Conservation (phyloP, 768 basidiomycete genomes). For the Tricholoma sp. region DNA sequence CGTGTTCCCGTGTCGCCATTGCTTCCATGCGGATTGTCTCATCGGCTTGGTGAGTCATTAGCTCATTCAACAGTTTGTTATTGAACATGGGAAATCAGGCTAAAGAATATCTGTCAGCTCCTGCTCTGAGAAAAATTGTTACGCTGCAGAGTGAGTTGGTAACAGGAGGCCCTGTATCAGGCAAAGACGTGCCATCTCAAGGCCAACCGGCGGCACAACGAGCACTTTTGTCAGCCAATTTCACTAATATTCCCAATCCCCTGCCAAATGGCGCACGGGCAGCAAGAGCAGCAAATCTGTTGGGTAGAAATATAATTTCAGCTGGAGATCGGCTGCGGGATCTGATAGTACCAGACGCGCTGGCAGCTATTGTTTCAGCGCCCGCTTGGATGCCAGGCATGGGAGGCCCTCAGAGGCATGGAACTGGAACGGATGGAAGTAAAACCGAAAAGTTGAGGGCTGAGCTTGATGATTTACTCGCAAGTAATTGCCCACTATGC, state of each 20-base stretch:
- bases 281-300: slow-evolving; percentile 59
- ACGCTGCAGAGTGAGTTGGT: slow-evolving; percentile 82
- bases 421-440: slow-evolving; percentile 48
- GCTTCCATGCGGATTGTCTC: slow-evolving; percentile 96
- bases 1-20: slow-evolving; percentile 97
- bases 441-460: slow-evolving; percentile 68
- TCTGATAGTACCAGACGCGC: slow-evolving; percentile 89
- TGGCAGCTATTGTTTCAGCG: slow-evolving; percentile 77
- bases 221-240: slow-evolving; percentile 71
- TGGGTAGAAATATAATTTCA: slow-evolving; percentile 77
- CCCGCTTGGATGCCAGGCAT: slow-evolving; percentile 76
- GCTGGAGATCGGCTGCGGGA: slow-evolving; percentile 89
- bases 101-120: slow-evolving; percentile 84
- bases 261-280: slow-evolving; percentile 61
- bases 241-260: slow-evolving; percentile 46
- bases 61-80: background rate
- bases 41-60: slow-evolving; percentile 75
- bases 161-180: slow-evolving; percentile 34
- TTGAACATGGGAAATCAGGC: slow-evolving; percentile 46
- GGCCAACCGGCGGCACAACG: slow-evolving; percentile 46
- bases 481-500: slow-evolving; percentile 89
- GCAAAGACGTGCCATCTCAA: slow-evolving; percentile 25
- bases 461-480: slow-evolving; percentile 86
- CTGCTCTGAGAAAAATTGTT: slow-evolving; percentile 79
- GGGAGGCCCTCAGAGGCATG: slow-evolving; percentile 45